Percentiles rank a stretch among this genome's conserved stretches.
Conservation (phyloP, 768 basidiomycete species). For the Termitomyces sp. region DNA sequence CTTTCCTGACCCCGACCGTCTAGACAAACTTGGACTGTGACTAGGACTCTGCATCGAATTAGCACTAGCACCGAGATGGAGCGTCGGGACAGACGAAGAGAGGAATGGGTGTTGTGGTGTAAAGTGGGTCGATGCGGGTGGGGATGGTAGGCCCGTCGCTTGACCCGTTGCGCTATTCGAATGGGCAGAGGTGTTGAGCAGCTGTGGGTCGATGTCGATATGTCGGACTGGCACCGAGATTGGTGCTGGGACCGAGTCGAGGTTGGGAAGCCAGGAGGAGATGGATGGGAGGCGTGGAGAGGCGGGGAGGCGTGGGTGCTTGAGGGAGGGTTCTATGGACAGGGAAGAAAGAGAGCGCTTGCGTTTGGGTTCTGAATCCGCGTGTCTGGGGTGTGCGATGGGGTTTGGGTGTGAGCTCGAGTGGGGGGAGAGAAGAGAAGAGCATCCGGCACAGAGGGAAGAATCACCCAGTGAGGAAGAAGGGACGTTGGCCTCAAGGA, state of each 20-base stretch:
- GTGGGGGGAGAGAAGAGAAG: background rate
- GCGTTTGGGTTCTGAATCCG: background rate
- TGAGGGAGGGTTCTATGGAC: conserved; percentile 1
- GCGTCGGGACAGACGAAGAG: background rate
- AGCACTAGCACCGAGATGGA: conserved; percentile 4
- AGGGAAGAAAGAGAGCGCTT: background rate
- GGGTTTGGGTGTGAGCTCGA: background rate
- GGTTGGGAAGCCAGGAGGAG: conserved; percentile 52
- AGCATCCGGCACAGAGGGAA: conserved; percentile 22
- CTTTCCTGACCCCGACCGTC: too few species aligned
- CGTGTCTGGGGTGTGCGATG: conserved; percentile 6
- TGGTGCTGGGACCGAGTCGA: conserved; percentile 10
- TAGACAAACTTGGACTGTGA: background rate
- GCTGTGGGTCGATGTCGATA: conserved; percentile 24
- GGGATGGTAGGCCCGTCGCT: conserved; percentile 29
- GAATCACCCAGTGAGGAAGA: background rate
- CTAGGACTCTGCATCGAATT: background rate
- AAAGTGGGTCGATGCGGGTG: conserved; percentile 5
- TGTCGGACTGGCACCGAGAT: background rate
- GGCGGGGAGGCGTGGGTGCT: conserved; percentile 3
- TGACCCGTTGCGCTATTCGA: conserved; percentile 1
- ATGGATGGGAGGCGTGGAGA: conserved; percentile 55
- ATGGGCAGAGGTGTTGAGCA: conserved; percentile 22
- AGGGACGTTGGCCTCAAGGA: conserved; percentile 27
- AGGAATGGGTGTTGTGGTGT: background rate